A percentile compares a stretch with the other conserved stretches of the same genome.
phyloP scores from a whole-genome alignment of 2,329 filamentous ascomycete species.

The Coniochaeta prunicola region DNA sequence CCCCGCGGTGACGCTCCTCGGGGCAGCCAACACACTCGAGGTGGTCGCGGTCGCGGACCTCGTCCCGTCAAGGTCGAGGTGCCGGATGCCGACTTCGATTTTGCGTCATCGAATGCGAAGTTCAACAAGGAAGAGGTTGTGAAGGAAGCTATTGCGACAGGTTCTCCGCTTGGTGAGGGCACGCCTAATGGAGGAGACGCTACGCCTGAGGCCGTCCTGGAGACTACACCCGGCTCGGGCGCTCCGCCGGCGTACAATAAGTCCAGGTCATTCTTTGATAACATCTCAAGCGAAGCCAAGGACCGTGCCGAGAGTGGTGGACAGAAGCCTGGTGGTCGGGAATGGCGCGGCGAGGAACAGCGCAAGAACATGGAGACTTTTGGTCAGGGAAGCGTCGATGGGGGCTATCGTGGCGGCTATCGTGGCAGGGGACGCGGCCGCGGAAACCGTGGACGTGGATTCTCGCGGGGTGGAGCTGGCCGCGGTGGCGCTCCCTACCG shows the following conservation, averaged over 20 bases:
- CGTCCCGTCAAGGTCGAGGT: constrained; percentile 70
- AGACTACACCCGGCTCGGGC: constrained; percentile 32
- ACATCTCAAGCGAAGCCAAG: constrained; percentile 90
- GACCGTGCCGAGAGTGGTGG: constrained; percentile 71
- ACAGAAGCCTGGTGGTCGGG: constrained; percentile 66
- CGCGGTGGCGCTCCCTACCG: constrained; percentile 6
- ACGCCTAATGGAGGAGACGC: constrained; percentile 23
- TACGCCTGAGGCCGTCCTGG: constrained; percentile 17
- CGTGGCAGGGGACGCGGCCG: constrained; percentile 69
- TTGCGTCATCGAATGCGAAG: constrained; percentile 76
- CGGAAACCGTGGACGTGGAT: constrained; percentile 28
- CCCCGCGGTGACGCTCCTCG: constrained; percentile 36
- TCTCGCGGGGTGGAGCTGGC: constrained; percentile 5
- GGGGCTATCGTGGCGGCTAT: constrained; percentile 60
- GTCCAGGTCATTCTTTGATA: constrained; percentile 89
- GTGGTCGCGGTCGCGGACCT: constrained; percentile 33
- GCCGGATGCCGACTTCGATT: constrained; percentile 87
- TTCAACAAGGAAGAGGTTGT: constrained; percentile 82
- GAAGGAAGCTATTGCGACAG: constrained; percentile 73
- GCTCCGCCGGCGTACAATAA: constrained; percentile 71
- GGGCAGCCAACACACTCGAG: constrained; percentile 25
- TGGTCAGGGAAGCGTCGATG: constrained; percentile 90
- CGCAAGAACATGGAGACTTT: constrained; percentile 97
- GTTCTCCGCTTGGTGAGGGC: constrained; percentile 59
- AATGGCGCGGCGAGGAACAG: constrained; percentile 89